Base-by-base conservation (phyloP, 768 basidiomycete species). In the Tylopilus balloui region DNA sequence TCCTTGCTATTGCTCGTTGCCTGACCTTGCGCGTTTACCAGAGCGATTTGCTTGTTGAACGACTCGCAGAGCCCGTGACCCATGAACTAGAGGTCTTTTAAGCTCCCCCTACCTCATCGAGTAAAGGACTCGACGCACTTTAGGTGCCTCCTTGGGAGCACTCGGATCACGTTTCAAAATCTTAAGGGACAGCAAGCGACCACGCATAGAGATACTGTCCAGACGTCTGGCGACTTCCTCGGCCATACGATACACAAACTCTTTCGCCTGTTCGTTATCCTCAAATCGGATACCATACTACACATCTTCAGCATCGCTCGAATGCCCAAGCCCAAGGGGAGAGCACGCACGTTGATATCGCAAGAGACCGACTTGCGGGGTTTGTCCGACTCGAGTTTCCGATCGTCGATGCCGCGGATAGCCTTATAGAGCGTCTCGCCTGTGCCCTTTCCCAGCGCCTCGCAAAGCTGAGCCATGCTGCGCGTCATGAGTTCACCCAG, bases 221-320 rank as follows among this genome's bases (percentile, higher is more conserved):
- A 98, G 69, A 6, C 92, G 74, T 47, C 75, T 78, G 19, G 84
- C 71, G 3, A 95, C 86, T 65, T 94, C 92, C 25, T 72, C 75
- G 0, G 86, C 84, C 72, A 99, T 79, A 51, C 86, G 81, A 41
- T 71, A 73, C 7, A 96, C 69, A 59, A 95, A 96, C 3, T 71
- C 68, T 62, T 92, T 84, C 6, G 88, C 92, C 62, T 96, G 85
- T 31, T 83, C 83, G 48, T 83, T 76, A 48, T 81, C 81, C 59
- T 87, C 81, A 65, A 98, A 98, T 4, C 96, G 84, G 47, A 99
- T 96, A 0, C 92, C 96, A 64, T 97, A 99, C 93, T 96, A 27
- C 11, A 11, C 25, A 35, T 24, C 45, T 37, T 60, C 35, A 57
- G 44, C 25, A 45, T 9, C 40, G n/a, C 17, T 19, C 13, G 2